phyloP scores from a whole-genome alignment of 2,329 filamentous ascomycete species.

The Colletotrichum endophyticum region DNA sequence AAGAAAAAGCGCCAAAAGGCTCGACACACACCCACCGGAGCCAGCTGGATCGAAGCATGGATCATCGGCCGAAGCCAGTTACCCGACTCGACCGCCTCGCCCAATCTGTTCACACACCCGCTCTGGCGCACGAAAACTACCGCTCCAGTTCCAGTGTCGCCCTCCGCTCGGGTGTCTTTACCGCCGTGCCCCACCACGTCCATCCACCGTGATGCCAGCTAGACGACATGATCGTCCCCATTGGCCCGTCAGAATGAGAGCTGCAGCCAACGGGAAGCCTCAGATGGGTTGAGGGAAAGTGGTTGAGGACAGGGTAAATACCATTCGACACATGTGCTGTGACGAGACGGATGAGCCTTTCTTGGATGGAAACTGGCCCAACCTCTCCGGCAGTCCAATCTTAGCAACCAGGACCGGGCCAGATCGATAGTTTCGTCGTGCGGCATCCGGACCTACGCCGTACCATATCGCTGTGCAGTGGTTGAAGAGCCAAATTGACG shows the following conservation, averaged over 20 bases:
- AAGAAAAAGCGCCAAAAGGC: background rate
- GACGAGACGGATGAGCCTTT: constrained; percentile 12
- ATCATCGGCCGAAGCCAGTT: background rate
- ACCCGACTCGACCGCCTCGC: constrained; percentile 7
- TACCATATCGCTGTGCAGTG: background rate
- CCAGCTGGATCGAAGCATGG: background rate
- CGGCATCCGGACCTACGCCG: background rate
- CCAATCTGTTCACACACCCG: background rate
- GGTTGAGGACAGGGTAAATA: background rate
- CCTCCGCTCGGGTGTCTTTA: constrained; percentile 18
- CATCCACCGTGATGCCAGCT: constrained; percentile 5
- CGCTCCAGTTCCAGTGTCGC: constrained; percentile 4
- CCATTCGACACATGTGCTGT: constrained; percentile 14
- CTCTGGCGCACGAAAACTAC: background rate
- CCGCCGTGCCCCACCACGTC: constrained; percentile 12
- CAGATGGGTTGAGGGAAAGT: background rate
- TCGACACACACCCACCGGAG: background rate
- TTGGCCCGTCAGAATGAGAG: constrained; percentile 2
- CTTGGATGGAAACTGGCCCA: background rate
- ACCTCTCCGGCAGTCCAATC: background rate
- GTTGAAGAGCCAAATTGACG: background rate
- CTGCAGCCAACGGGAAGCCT: constrained; percentile 12
- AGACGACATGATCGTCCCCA: background rate
- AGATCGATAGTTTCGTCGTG: background rate
- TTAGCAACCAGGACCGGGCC: background rate